These are phyloP conservation scores for Naganishia friedmannii DNA, from an alignment of 768 basidiomycete species.

Conservation along the genomic window DNA sequence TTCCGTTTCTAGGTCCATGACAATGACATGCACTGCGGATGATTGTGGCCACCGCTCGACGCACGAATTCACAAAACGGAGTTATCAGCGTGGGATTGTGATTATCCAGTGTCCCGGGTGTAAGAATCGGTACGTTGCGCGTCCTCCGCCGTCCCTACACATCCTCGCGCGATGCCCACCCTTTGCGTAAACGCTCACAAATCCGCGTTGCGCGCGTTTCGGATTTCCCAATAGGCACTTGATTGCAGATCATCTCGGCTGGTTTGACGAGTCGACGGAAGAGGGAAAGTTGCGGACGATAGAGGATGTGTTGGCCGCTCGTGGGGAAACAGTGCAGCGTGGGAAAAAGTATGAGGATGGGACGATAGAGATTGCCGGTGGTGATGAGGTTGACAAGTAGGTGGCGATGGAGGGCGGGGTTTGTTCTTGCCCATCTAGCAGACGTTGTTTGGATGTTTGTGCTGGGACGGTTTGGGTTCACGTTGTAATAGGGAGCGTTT, in stretches of 20 bases:
- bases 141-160: no score
- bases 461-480: no score
- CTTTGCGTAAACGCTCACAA: no score
- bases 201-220: no score
- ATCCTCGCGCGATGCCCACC: no score
- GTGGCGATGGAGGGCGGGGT: no score
- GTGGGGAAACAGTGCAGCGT: slow-evolving; percentile 69
- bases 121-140: slow-evolving; percentile 66
- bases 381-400: background rate
- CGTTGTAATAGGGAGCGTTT: no score
- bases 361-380: slow-evolving; percentile 25
- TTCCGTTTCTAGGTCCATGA: slow-evolving; percentile 40
- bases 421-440: no score
- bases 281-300: slow-evolving; percentile 66
- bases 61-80: slow-evolving; percentile 77
- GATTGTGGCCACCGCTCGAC: slow-evolving; percentile 73
- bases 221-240: slow-evolving; percentile 50
- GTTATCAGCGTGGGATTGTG: slow-evolving; percentile 85
- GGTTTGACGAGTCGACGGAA: slow-evolving; percentile 50
- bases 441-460: no score
- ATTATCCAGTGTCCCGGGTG: slow-evolving; percentile 88
- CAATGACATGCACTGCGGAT: slow-evolving; percentile 49
- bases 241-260: slow-evolving; percentile 52
- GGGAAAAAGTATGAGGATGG: slow-evolving; percentile 33
- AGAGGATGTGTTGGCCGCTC: slow-evolving; percentile 73